Evolutionary conservation across 2,329 filamentous ascomycete species (phyloP).

Genomic region (Bipolaris victoriae): DNA sequence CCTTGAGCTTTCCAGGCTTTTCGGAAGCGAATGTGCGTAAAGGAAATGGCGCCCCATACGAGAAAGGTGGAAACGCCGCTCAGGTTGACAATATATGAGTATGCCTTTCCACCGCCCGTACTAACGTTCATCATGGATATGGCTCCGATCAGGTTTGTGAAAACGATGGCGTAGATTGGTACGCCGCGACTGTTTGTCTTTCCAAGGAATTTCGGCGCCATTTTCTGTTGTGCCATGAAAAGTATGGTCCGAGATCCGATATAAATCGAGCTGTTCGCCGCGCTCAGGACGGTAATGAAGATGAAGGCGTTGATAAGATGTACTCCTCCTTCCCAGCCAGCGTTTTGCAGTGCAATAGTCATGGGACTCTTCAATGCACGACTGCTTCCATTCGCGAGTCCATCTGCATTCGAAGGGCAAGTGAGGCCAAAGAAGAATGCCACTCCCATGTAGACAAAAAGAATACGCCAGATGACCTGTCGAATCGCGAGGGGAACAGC

Average conservation of each 20-base stretch:
- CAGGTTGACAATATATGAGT: slow-evolving; percentile 72
- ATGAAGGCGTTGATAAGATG: slow-evolving; percentile 73
- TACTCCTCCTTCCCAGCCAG: slow-evolving; percentile 74
- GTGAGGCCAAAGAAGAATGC: slow-evolving; percentile 64
- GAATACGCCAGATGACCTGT: slow-evolving; percentile 53
- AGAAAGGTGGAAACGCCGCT: slow-evolving; percentile 73
- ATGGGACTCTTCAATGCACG: slow-evolving; percentile 67
- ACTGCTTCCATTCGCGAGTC: slow-evolving; percentile 65
- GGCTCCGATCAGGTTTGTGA: slow-evolving; percentile 73
- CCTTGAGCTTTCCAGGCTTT: slow-evolving; percentile 60
- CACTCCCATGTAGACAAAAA: slow-evolving; percentile 53
- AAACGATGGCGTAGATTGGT: slow-evolving; percentile 64
- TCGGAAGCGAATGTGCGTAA: slow-evolving; percentile 75
- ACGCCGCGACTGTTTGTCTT: slow-evolving; percentile 70
- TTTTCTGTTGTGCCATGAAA: slow-evolving; percentile 75
- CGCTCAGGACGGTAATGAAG: slow-evolving; percentile 68
- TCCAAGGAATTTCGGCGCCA: slow-evolving; percentile 72
- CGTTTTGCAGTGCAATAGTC: slow-evolving; percentile 64
- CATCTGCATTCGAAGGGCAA: slow-evolving; percentile 69
- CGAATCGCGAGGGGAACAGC: slow-evolving; percentile 57
- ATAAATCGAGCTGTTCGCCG: slow-evolving; percentile 73
- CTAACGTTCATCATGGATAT: slow-evolving; percentile 78
- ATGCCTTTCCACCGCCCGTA: slow-evolving; percentile 69
- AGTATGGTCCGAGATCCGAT: slow-evolving; percentile 76
- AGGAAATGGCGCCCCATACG: slow-evolving; percentile 73